Conservation (phyloP, 1,284 basidiomycete genomes). For the Puccinia novopanici region DNA sequence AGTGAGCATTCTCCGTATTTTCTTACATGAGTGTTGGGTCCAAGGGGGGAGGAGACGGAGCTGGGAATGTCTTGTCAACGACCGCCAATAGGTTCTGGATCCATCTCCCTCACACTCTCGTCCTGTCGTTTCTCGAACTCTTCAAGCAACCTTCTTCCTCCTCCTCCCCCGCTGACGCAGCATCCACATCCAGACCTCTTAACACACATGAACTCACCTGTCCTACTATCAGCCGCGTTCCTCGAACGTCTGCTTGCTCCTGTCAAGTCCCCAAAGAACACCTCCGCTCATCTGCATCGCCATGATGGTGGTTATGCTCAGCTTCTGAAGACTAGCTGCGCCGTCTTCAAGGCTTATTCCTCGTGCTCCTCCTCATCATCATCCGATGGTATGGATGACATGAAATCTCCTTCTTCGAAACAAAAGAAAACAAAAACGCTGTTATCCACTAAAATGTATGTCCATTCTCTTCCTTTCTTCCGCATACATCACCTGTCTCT, state of each 20-base stretch:
- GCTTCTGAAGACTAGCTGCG: neutral
- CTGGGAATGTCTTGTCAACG: neutral
- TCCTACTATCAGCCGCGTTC: conserved; percentile 12
- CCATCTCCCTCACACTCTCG: neutral
- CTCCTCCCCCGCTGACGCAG: too few relatives aligned
- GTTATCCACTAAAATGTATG: too few relatives aligned
- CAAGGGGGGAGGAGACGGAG: neutral
- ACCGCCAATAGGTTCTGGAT: conserved; percentile 9
- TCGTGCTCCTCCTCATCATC: neutral
- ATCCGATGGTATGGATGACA: neutral
- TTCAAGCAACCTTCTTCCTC: neutral
- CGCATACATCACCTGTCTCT: neutral
- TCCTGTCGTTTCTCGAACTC: neutral
- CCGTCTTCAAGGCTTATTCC: neutral
- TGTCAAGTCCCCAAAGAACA: neutral
- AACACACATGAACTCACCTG: neutral
- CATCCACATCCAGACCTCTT: neutral
- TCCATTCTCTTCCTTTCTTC: too few relatives aligned
- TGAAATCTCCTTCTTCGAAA: too few relatives aligned
- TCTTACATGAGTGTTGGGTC: neutral
- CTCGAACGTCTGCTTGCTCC: conserved; percentile 12
- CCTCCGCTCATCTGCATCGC: neutral
- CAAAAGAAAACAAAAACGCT: too few relatives aligned
- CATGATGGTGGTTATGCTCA: neutral
- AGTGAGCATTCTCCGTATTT: neutral